These are phyloP conservation scores for Zanthoxylum bungeanum DNA, from an alignment of 345 rosid species.

Conservation along the genomic window DNA sequence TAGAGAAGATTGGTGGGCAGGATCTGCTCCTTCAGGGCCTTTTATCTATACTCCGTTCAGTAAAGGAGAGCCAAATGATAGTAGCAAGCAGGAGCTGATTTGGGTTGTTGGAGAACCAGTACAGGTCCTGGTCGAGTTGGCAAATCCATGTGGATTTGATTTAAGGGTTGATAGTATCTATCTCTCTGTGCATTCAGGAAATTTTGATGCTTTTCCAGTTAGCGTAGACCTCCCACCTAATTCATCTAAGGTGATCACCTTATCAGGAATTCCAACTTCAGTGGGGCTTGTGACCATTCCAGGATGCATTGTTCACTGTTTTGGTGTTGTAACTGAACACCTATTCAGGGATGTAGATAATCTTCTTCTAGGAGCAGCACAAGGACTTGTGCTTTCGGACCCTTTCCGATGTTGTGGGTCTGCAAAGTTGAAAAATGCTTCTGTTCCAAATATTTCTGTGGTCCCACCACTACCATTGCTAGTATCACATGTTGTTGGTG, in stretches of 20 bases:
- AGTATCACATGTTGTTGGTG: constrained; percentile 81
- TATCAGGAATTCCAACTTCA: constrained; percentile 92
- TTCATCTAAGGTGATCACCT: constrained; percentile 91
- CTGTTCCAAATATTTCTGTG: constrained; percentile 82
- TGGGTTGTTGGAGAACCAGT: constrained; percentile 99
- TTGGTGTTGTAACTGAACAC: constrained; percentile 96
- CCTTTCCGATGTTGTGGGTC: constrained; percentile 97
- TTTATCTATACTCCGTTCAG: constrained; percentile 98
- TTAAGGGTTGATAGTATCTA: constrained; percentile 90
- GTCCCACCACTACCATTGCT: constrained; percentile 77
- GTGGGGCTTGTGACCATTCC: constrained; percentile 77
- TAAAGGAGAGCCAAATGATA: constrained; percentile 79
- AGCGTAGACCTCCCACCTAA: constrained; percentile 86
- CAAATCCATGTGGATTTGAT: constrained; percentile 97
- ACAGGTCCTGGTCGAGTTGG: constrained; percentile 96
- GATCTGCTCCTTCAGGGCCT: constrained; percentile 97
- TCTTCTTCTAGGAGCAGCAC: constrained; percentile 96
- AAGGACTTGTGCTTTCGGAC: constrained; percentile 98
- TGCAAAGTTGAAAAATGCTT: constrained; percentile 65
- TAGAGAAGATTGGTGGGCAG: constrained; percentile 97
- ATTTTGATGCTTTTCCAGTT: constrained; percentile 92
- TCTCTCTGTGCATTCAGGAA: constrained; percentile 81
- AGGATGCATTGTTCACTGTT: constrained; percentile 92
- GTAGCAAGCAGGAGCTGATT: constrained; percentile 73
- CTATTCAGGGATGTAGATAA: constrained; percentile 90